These are phyloP conservation scores for Kwoniella mangroviensis DNA, from an alignment of 768 basidiomycete species.

Conservation along the genomic window DNA sequence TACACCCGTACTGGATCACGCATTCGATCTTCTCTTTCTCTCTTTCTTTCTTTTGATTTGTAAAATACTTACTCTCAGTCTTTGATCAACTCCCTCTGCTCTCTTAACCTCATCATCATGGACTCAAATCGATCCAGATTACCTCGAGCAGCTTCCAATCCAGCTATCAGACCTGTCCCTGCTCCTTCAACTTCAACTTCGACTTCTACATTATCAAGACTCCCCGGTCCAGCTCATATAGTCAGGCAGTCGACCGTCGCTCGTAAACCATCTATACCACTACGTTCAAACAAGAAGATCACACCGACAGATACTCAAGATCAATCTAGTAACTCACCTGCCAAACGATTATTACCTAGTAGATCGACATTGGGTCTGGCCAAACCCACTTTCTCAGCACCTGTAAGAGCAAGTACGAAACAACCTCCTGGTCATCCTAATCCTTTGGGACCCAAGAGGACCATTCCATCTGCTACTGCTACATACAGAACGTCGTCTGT, in stretches of 20 bases:
- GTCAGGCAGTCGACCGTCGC: neutral
- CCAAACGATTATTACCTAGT: constrained; percentile 16
- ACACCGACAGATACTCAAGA: neutral
- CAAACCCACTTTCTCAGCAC: neutral
- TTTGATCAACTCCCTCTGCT: too few relatives aligned
- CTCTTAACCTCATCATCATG: neutral
- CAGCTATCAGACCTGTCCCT: constrained; percentile 13
- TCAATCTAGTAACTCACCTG: neutral
- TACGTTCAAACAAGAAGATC: neutral
- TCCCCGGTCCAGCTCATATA: constrained; percentile 7
- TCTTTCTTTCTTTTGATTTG: too few relatives aligned
- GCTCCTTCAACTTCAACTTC: neutral
- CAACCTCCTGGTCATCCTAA: neutral
- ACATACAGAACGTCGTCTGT: neutral
- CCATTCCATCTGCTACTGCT: neutral
- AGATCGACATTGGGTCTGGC: constrained; percentile 8
- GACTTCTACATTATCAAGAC: neutral
- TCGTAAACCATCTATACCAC: constrained; percentile 4
- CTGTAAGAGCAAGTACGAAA: neutral
- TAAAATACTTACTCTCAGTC: too few relatives aligned
- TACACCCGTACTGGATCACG: too few relatives aligned
- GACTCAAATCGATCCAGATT: constrained; percentile 1
- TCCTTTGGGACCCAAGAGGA: constrained; percentile 13
- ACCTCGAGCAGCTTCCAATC: constrained; percentile 20
- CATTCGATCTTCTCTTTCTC: too few relatives aligned